Conservation (phyloP, 1,284 basidiomycete species). For the Cystobasidiaceae sp. region DNA sequence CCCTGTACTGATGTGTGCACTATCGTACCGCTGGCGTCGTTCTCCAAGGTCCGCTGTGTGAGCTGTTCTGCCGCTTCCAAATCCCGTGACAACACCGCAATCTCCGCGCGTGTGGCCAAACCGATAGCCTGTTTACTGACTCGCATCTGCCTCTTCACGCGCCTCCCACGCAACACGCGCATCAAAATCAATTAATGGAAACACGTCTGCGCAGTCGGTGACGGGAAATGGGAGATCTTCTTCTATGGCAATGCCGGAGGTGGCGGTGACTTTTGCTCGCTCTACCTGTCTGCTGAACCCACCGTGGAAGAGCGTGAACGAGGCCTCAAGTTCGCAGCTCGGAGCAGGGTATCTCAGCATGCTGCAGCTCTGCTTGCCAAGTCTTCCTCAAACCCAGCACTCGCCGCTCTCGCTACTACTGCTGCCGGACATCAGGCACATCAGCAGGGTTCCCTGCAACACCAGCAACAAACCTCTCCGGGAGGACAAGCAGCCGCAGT, state of each 20-base stretch:
- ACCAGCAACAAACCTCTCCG: slow-evolving; percentile 16
- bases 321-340: slow-evolving; percentile 28
- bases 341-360: slow-evolving; percentile 25
- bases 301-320: slow-evolving; percentile 41
- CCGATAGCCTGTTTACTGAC: no score
- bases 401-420: neutral
- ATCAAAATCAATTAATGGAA: no score
- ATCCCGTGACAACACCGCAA: no score
- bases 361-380: slow-evolving; percentile 3
- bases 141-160: no score
- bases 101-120: no score
- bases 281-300: slow-evolving; percentile 44
- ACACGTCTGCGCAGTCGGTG: slow-evolving; percentile 35
- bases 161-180: no score
- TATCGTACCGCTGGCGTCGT: neutral
- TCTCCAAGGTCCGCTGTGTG: neutral
- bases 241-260: slow-evolving; percentile 39
- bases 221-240: slow-evolving; percentile 43
- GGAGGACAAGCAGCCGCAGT: no score
- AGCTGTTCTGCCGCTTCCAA: no score
- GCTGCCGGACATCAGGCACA: neutral
- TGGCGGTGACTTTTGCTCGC: slow-evolving; percentile 42
- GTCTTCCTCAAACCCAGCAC: neutral
- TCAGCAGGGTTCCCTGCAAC: neutral
- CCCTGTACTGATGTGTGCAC: neutral